Base-by-base conservation (phyloP, 495 filamentous ascomycete species). In the Aspergillus carlsbadensis region DNA sequence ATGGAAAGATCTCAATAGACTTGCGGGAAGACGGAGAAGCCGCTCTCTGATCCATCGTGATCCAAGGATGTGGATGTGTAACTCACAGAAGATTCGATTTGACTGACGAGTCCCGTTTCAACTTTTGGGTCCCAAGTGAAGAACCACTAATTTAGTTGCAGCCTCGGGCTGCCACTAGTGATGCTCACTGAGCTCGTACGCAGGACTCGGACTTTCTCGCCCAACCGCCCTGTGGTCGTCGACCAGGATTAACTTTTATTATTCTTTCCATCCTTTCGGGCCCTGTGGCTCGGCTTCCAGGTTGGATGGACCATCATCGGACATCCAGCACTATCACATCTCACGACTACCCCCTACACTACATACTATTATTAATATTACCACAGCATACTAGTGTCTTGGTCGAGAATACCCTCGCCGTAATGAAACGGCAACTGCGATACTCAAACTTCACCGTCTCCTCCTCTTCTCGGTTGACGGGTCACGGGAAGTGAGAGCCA, bases 141-240 rank as follows among this genome's bases (percentile, higher is more conserved):
- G 24, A 47, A 43, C 45, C 18, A 51, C 59, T 62, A 62, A 58
- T 37, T 46, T 58, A 57, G 54, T 54, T 29, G 22, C 29, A 14
- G 31, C n/a, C 26, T 15, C 10, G 31, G 45, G 17, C 54, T 48
- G 44, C 21, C 44, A 54, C 37, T 62, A 62, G 59, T 37, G 57
- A 45, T 48, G 44, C 10, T 50, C 43, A 42, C 59, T n/a, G n/a
- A n/a, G n/a, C n/a, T n/a, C n/a, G n/a, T n/a, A n/a, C n/a, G n/a
- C n/a, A n/a, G n/a, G n/a, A n/a, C n/a, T n/a, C n/a, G n/a, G n/a
- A n/a, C n/a, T n/a, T n/a, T n/a, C n/a, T n/a, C n/a, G n/a, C n/a
- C n/a, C 50, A 34, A 24, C 21, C 22, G n/a, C 7, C 2, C 22
- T 14, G 17, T 7, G 29, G 10, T 46, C 52, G 47, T 48, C 24